Base-by-base conservation (phyloP, 345 rosid species). In the Sisymbrium altissimum region DNA sequence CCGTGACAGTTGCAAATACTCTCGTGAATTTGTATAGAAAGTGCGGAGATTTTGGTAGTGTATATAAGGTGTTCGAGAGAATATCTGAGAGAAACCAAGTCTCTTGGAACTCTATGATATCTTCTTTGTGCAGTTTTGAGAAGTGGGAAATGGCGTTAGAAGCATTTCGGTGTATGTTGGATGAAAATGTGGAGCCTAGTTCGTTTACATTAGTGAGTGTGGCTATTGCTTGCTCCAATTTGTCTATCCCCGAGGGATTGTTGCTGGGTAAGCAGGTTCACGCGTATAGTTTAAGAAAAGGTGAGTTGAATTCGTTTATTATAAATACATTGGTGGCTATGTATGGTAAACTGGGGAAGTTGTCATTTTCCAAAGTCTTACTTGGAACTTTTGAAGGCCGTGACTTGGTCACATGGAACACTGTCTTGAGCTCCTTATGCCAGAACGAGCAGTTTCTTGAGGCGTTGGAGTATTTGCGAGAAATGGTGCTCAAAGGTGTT, bases 341-440 rank as follows among this genome's bases (percentile, higher is more conserved):
- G 93, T 89, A 89, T 74, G 87, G 95, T 41, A 94, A 89, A 30
- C 76, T 87, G 18, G 96, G 88, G 6, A 81, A 81, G 48, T 64
- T 88, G 12, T 74, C 74, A 17, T 80, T 78, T 64, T 83, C 90
- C 0, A 82, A 69, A 76, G 18, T 60, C 50, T 73, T 85, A 10
- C 88, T 91, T 44, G 76, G 79, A 48, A 55, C 65, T 46, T 94
- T 86, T 60, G 81, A 81, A 61, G 86, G 81, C 33, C 87, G 90
- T 60, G 88, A 89, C 79, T 83, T 94, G 79, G 88, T 94, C 48
- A 81, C 98, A 0, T 94, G 97, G 97, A 94, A 94, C 75, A 86
- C 88, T 50, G 21, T 94, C 56, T 76, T 88, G 66, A 89, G 96
- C 81, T 87, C 90, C 0, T 80, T 87, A 1, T 58, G 93, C 43